Conservation (phyloP, 2,329 filamentous ascomycete species). For the Passalora sequoiae region DNA sequence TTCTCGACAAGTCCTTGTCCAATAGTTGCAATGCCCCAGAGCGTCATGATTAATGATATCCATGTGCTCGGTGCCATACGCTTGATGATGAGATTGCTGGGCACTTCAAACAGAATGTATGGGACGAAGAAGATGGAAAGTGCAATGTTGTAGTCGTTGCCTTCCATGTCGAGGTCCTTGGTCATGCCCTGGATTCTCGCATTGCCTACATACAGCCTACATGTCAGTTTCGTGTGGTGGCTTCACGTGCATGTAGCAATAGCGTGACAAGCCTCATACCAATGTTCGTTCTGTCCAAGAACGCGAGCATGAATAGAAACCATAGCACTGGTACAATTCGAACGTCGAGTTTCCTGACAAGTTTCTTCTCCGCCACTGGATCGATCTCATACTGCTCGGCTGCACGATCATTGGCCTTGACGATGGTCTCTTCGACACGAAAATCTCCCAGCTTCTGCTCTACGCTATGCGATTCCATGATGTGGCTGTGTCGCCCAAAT, state of each 20-base stretch:
- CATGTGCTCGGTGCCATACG: slow-evolving; percentile 36
- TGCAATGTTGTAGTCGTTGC: slow-evolving; percentile 33
- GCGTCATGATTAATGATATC: slow-evolving; percentile 49
- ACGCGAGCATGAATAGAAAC: slow-evolving; percentile 42
- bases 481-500: too few species aligned
- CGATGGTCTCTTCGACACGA: slow-evolving; percentile 2
- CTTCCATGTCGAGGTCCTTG: slow-evolving; percentile 36
- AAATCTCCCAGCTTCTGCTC: too few species aligned
- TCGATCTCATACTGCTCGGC: slow-evolving; percentile 21
- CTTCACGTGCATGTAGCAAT: too few species aligned
- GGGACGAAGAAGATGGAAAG: slow-evolving; percentile 36
- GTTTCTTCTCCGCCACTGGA: slow-evolving; percentile 34
- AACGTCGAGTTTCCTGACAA: slow-evolving; percentile 48
- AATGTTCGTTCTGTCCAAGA: slow-evolving; percentile 41
- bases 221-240: slow-evolving; percentile 35
- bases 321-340: slow-evolving; percentile 47
- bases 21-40: slow-evolving; percentile 53
- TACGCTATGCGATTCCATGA: too few species aligned
- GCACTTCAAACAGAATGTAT: slow-evolving; percentile 35
- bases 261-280: slow-evolving; percentile 31
- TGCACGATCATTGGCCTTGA: slow-evolving; percentile 19
- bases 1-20: slow-evolving; percentile 16
- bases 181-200: slow-evolving; percentile 34
- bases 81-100: slow-evolving; percentile 38
- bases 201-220: slow-evolving; percentile 29